These are phyloP conservation scores for Colletotrichum godetiae DNA, from an alignment of 2,329 filamentous ascomycete species.

Conservation along the genomic window DNA sequence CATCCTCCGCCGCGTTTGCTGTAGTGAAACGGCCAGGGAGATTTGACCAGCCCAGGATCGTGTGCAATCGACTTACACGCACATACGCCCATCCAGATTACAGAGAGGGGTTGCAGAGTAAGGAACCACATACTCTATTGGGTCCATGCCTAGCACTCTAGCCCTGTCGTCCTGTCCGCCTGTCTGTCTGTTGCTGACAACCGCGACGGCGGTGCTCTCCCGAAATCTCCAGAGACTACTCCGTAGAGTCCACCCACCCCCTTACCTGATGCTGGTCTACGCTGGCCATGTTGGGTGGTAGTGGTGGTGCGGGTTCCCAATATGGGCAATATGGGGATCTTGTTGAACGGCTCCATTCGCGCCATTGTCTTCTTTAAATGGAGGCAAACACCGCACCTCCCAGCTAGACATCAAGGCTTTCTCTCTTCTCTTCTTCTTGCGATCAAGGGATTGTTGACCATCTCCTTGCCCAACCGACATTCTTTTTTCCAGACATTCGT, in stretches of 20 bases:
- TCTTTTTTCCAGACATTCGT: slow-evolving; percentile 26
- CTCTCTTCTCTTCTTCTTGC: slow-evolving; percentile 12
- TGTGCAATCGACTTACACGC: slow-evolving; percentile 21
- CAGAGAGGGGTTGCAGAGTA: not conserved
- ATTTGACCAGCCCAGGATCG: slow-evolving; percentile 31
- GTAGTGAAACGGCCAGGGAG: slow-evolving; percentile 34
- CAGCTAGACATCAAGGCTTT: not conserved
- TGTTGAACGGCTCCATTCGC: slow-evolving; percentile 14
- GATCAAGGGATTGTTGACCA: slow-evolving; percentile 35
- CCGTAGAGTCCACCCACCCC: not conserved
- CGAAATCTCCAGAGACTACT: not conserved
- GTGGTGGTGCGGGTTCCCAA: not conserved
- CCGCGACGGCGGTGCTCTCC: not conserved
- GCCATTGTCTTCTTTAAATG: slow-evolving; percentile 17
- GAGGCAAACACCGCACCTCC: slow-evolving; percentile 17
- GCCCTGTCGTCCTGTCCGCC: not conserved
- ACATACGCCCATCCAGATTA: not conserved
- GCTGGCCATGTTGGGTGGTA: not conserved
- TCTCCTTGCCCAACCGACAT: slow-evolving; percentile 31
- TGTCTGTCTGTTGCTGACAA: not conserved
- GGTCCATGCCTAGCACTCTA: not conserved
- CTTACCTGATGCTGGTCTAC: not conserved
- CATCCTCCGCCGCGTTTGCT: slow-evolving; percentile 28
- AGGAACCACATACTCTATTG: not conserved
- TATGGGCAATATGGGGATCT: slow-evolving; percentile 6